A percentile compares a stretch with the other conserved stretches of the same genome.
Evolutionary conservation across 2,329 filamentous ascomycete species (phyloP).

Genomic region (Beauveria asiatica): DNA sequence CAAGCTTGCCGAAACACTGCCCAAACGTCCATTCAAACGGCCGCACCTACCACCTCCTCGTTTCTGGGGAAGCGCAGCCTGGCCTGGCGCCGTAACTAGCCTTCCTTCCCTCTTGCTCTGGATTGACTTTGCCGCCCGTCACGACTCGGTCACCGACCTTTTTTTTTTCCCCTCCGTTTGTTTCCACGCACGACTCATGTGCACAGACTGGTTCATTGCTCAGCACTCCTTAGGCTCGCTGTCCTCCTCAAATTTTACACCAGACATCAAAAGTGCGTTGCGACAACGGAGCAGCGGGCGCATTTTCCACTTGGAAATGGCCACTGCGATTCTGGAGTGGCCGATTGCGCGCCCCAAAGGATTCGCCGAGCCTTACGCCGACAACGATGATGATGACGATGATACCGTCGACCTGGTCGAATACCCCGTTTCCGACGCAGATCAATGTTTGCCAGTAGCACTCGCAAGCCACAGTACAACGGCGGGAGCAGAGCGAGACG

Average conservation of each 20-base stretch:
- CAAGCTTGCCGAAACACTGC: neutral
- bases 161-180: neutral
- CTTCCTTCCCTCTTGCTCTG: neutral
- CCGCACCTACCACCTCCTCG: neutral
- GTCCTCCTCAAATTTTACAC: neutral
- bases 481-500: neutral
- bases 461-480: neutral
- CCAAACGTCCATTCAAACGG: neutral
- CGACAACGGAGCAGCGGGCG: neutral
- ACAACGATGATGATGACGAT: neutral
- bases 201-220: neutral
- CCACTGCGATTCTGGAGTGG: neutral
- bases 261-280: neutral
- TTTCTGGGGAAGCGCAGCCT: neutral
- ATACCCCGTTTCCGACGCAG: neutral
- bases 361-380: neutral
- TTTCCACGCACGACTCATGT: neutral
- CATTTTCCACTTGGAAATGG: neutral
- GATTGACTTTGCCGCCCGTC: neutral
- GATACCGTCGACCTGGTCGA: slow-evolving; percentile 5
- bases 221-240: neutral
- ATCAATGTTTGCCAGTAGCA: neutral
- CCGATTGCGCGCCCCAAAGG: neutral
- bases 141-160: neutral
- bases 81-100: neutral